Percentiles rank a stretch among this genome's conserved stretches.
Evolutionary conservation across 257 asterid genomes (phyloP).

Genomic region (Solanum bukasovii): DNA sequence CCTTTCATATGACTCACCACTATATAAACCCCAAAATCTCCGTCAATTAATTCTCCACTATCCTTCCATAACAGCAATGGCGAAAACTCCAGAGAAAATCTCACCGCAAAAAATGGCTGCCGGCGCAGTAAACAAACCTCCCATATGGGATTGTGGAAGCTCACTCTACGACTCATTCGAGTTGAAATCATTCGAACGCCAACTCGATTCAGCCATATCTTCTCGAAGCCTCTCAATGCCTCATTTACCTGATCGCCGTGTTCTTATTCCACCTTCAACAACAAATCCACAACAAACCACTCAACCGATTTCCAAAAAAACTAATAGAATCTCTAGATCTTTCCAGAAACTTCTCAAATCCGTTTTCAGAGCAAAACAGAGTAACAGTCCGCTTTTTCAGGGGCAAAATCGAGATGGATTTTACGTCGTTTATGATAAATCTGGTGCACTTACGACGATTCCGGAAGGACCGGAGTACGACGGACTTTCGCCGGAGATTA

Average conservation of each 20-base stretch:
- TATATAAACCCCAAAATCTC: neutral
- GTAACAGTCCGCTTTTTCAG: neutral
- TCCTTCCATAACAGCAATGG: neutral
- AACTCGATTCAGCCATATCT: slow-evolving; percentile 50
- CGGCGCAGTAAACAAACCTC: neutral
- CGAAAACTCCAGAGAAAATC: neutral
- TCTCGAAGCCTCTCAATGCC: slow-evolving; percentile 74
- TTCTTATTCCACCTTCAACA: neutral
- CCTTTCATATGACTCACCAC: neutral
- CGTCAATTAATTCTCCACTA: neutral
- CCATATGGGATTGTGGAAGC: slow-evolving; percentile 71
- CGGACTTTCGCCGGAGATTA: slow-evolving; percentile 47
- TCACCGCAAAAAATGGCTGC: neutral
- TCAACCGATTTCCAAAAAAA: slow-evolving; percentile 17
- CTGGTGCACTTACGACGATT: slow-evolving; percentile 41
- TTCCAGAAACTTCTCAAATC: slow-evolving; percentile 43
- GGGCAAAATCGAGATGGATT: slow-evolving; percentile 12
- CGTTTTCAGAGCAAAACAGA: slow-evolving; percentile 32
- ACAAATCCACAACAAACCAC: neutral
- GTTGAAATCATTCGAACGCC: slow-evolving; percentile 45
- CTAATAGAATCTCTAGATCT: slow-evolving; percentile 43
- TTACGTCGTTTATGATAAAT: slow-evolving; percentile 23
- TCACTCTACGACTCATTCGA: slow-evolving; percentile 75
- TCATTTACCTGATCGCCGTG: slow-evolving; percentile 38
- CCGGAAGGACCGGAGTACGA: slow-evolving; percentile 52